These are phyloP conservation scores for Quercus rubra DNA, from an alignment of 306 rosid species.

Conservation along the genomic window DNA sequence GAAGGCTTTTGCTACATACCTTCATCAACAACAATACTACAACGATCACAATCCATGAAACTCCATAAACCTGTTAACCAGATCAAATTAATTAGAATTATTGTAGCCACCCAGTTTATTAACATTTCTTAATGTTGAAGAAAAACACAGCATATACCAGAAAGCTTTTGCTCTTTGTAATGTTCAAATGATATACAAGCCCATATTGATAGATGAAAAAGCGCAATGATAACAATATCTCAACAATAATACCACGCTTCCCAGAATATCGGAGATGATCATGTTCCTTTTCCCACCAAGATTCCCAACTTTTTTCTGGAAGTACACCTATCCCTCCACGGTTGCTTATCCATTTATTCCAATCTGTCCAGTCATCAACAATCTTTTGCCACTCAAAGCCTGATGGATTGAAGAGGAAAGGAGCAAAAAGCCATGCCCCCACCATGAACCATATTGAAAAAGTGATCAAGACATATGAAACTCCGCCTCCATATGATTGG, in stretches of 20 bases:
- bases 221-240: slow-evolving; percentile 84
- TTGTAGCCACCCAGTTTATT: slow-evolving; percentile 11
- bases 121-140: not conserved
- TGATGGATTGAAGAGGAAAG: slow-evolving; percentile 94
- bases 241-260: slow-evolving; percentile 53
- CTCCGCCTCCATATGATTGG: slow-evolving; percentile 56
- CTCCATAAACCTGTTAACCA: slow-evolving; percentile 70
- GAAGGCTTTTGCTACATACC: slow-evolving; percentile 42
- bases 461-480: slow-evolving; percentile 67
- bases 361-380: slow-evolving; percentile 92
- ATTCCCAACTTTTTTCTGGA: slow-evolving; percentile 90
- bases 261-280: slow-evolving; percentile 78
- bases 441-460: slow-evolving; percentile 95
- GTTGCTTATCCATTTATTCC: slow-evolving; percentile 92
- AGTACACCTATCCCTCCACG: slow-evolving; percentile 89
- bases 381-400: slow-evolving; percentile 99
- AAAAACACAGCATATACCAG: slow-evolving; percentile 43
- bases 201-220: slow-evolving; percentile 89
- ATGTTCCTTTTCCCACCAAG: slow-evolving; percentile 96
- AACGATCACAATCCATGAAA: slow-evolving; percentile 81
- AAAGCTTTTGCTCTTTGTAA: slow-evolving; percentile 56
- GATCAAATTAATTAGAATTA: slow-evolving; percentile 18
- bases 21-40: slow-evolving; percentile 65
- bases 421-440: slow-evolving; percentile 96
- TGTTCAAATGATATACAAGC: slow-evolving; percentile 79